Percentiles rank a stretch among this genome's conserved stretches.
phyloP scores from a whole-genome alignment of 2,329 filamentous ascomycete species.

The Remersonia thermophila region DNA sequence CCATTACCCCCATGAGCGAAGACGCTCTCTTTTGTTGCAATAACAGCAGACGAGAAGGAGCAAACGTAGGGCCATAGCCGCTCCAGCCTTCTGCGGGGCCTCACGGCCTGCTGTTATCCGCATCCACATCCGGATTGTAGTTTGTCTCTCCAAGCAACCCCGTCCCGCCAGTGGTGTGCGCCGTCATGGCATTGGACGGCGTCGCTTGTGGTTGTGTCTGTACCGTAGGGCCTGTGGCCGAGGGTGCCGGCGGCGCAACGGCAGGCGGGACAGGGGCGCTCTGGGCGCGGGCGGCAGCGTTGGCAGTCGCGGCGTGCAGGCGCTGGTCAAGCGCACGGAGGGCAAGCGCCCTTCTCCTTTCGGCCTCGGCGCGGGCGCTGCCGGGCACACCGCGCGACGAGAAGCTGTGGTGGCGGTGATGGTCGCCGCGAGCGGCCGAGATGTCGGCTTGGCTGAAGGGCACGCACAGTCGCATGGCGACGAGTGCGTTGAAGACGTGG shows the following conservation, averaged over 20 bases:
- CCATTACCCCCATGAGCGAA: no score
- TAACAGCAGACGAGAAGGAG: no score
- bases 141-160: slow-evolving; percentile 56
- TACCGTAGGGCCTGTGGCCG: slow-evolving; percentile 41
- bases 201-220: slow-evolving; percentile 44
- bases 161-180: slow-evolving; percentile 27
- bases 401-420: slow-evolving; percentile 43
- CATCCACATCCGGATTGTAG: slow-evolving; percentile 47
- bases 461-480: slow-evolving; percentile 65
- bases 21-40: no score
- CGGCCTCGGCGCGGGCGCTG: slow-evolving; percentile 77
- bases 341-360: slow-evolving; percentile 76
- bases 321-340: slow-evolving; percentile 87
- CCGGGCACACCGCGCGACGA: slow-evolving; percentile 46
- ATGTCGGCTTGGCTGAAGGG: slow-evolving; percentile 78
- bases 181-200: slow-evolving; percentile 46
- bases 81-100: no score
- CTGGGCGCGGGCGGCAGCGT: slow-evolving; percentile 29
- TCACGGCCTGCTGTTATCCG: no score
- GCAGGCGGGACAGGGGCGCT: slow-evolving; percentile 29
- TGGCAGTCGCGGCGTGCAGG: slow-evolving; percentile 66
- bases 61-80: no score
- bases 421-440: slow-evolving; percentile 57
- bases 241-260: slow-evolving; percentile 23
- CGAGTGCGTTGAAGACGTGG: slow-evolving; percentile 60